A percentile compares a stretch with the other conserved stretches of the same genome.
Evolutionary conservation across 1,284 basidiomycete genomes (phyloP).

Genomic region (Termitomyces sp.): DNA sequence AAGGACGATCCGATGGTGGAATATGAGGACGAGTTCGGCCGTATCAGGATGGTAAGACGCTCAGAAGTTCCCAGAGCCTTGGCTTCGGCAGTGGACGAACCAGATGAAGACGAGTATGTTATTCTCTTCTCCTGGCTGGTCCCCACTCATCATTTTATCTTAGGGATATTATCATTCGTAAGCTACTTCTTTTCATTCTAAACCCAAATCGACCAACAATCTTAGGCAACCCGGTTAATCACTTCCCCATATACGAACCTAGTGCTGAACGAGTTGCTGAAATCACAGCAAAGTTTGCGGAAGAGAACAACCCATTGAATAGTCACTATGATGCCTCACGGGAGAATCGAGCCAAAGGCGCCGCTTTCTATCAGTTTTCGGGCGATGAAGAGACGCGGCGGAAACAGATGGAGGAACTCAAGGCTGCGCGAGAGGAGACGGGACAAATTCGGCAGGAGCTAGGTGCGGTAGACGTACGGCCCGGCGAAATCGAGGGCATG

Average conservation of each 20-base stretch:
- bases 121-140: slow-evolving; percentile 4
- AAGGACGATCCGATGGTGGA: slow-evolving; percentile 77
- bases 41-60: slow-evolving; percentile 58
- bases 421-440: slow-evolving; percentile 66
- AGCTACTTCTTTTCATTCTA: slow-evolving; percentile 18
- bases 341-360: slow-evolving; percentile 85
- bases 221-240: slow-evolving; percentile 69
- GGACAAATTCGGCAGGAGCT: slow-evolving; percentile 54
- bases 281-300: slow-evolving; percentile 71
- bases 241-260: slow-evolving; percentile 84
- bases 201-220: background rate
- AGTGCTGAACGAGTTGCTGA: slow-evolving; percentile 72
- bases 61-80: slow-evolving; percentile 76
- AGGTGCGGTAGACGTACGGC: slow-evolving; percentile 53
- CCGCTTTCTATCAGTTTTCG: slow-evolving; percentile 88
- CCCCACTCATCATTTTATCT: slow-evolving; percentile 7
- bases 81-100: slow-evolving; percentile 33
- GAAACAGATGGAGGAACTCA: slow-evolving; percentile 77
- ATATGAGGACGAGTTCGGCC: slow-evolving; percentile 84
- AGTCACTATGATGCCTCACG: slow-evolving; percentile 78
- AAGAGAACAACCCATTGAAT: slow-evolving; percentile 68
- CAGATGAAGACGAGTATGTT: slow-evolving; percentile 56
- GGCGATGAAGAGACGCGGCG: slow-evolving; percentile 71
- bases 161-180: slow-evolving; percentile 58
- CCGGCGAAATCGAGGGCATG: slow-evolving; percentile 69